Evolutionary conservation across 2,329 filamentous ascomycete species (phyloP).

Genomic region (Sordariomycetes sp.): DNA sequence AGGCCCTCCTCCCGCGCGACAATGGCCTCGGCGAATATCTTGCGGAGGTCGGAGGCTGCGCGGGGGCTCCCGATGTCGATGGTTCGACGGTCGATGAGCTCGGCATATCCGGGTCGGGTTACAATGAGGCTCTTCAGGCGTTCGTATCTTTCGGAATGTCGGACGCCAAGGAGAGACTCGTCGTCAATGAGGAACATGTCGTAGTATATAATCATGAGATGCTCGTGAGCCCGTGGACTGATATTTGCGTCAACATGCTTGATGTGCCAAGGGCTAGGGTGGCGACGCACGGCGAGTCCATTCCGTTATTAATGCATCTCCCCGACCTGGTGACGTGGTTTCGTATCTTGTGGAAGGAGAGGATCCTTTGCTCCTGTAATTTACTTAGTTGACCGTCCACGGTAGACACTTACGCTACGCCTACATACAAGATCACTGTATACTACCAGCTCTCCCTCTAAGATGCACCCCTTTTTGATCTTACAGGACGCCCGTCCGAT

Average conservation of each 20-base stretch:
- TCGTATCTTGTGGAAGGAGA: conserved; percentile 71
- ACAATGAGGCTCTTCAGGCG: conserved; percentile 42
- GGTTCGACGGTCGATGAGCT: conserved; percentile 51
- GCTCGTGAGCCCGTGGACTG: conserved; percentile 34
- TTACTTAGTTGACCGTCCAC: background rate
- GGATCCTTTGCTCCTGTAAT: conserved; percentile 39
- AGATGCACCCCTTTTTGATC: conserved; percentile 54
- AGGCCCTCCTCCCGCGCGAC: conserved; percentile 60
- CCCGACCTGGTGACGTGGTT: conserved; percentile 69
- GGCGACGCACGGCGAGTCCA: conserved; percentile 50
- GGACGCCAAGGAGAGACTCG: conserved; percentile 32
- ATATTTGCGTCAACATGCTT: conserved; percentile 8
- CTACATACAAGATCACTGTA: conserved; percentile 47
- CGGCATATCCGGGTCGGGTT: conserved; percentile 45
- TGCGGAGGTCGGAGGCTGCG: conserved; percentile 40
- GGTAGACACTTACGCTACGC: conserved; percentile 4
- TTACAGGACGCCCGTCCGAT: conserved; percentile 45
- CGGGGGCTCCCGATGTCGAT: conserved; percentile 48
- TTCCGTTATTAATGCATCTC: conserved; percentile 48
- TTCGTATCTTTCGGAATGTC: conserved; percentile 46
- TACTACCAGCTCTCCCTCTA: conserved; percentile 74
- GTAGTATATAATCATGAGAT: conserved; percentile 50
- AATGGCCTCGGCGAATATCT: conserved; percentile 56
- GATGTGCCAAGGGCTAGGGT: background rate
- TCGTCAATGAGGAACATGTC: conserved; percentile 42